Base-by-base conservation (phyloP, 306 rosid genomes). In the Alnus glutinosa region DNA sequence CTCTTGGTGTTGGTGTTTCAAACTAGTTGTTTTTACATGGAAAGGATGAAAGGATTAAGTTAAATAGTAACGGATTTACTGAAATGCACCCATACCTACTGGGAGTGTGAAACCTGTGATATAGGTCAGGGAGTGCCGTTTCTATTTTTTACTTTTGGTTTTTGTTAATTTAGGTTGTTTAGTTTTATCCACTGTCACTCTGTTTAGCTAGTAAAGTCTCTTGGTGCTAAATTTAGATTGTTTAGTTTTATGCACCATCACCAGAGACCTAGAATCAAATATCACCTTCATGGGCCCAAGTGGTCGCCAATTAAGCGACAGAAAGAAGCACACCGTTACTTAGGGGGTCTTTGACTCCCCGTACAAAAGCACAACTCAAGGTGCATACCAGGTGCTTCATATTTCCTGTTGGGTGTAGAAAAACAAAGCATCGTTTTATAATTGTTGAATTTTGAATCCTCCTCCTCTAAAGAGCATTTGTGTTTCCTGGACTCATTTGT, bases 1-100 rank as follows among this genome's bases (percentile, higher is more conserved):
- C 73, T n/a, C 78, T 74, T 64, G 63, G 67, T 70, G 77, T 74
- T 64, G 63, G 67, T 70, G 77, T 49, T 80, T 72, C 55, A 5
- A 52, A 52, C n/a, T 59, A 59, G 36, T 28, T 57, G 9, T 57
- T 0, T 30, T 10, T 1, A 59, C 34, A 10, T 59, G 64, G 64
- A 23, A 23, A 58, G 30, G 23, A 58, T 58, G 18, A 12, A 34
- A 30, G 30, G 37, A 62, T 32, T 62, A 62, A 32, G 1, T 62
- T 64, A 7, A 6, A 63, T 28, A 34, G 9, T 37, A 14, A 14
- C 28, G 42, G 68, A 32, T 2, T 57, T 7, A n/a, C 30, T 37
- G 47, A 37, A 36, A 34, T 36, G 28, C 12, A 14, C 23, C 12
- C 42, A 62, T 62, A 4, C 6, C 3, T 23, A 23, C 7, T 10